A percentile compares a stretch with the other conserved stretches of the same genome.
Conservation (phyloP, 345 rosid genomes). For the Brassica nigra region DNA sequence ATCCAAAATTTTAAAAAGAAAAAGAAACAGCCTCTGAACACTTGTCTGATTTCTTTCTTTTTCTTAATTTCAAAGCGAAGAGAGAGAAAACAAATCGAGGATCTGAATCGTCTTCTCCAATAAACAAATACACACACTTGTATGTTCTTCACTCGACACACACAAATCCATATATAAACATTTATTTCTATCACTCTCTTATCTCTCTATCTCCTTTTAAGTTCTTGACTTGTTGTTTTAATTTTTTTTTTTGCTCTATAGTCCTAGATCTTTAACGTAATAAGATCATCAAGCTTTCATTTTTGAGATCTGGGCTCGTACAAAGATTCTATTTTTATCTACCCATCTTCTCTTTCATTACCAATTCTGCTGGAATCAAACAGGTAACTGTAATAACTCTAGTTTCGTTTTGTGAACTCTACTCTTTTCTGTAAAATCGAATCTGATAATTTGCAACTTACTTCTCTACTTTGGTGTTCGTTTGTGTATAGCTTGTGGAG, state of each 20-base stretch:
- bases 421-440: constrained; percentile 10
- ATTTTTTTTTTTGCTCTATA: too few species aligned
- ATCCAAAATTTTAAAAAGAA: not conserved
- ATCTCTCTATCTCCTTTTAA: not conserved
- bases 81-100: not conserved
- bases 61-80: not conserved
- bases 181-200: not conserved
- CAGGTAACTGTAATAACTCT: constrained; percentile 27
- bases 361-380: constrained; percentile 13
- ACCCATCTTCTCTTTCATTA: not conserved
- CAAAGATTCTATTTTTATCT: constrained; percentile 30
- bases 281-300: constrained; percentile 20
- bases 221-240: not conserved
- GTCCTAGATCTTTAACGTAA: constrained; percentile 20
- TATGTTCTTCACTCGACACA: not conserved
- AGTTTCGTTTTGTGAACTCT: not conserved
- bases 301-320: constrained; percentile 42
- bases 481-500: not conserved
- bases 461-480: not conserved
- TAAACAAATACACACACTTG: not conserved
- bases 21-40: not conserved
- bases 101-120: not conserved
- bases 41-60: not conserved
- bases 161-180: not conserved
- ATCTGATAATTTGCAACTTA: constrained; percentile 1